Percentiles rank a stretch among this genome's conserved stretches.
These are phyloP conservation scores for Xanthoconium purpureum DNA, from an alignment of 768 basidiomycete genomes.

Conservation along the genomic window DNA sequence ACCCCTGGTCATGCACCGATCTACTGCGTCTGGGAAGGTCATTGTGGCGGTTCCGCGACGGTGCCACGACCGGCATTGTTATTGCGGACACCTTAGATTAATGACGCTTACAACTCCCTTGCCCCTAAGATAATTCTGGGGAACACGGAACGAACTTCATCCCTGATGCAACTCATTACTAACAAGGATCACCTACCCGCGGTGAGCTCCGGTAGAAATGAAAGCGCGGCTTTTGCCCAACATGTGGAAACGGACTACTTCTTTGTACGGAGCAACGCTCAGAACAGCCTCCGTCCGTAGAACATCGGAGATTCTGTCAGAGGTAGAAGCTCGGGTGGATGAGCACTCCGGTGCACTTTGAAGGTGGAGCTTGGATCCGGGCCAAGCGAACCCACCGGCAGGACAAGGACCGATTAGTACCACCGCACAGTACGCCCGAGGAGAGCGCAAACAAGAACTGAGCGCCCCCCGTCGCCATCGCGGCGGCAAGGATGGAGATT, in stretches of 20 bases:
- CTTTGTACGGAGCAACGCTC: neutral
- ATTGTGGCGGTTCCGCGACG: conserved; percentile 29
- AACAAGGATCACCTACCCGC: neutral
- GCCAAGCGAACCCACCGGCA: conserved; percentile 5
- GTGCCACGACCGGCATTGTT: conserved; percentile 21
- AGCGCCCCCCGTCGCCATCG: conserved; percentile 24
- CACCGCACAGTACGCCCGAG: conserved; percentile 21
- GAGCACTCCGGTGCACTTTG: conserved; percentile 9
- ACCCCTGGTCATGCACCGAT: conserved; percentile 25
- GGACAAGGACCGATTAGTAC: conserved; percentile 8
- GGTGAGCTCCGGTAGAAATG: conserved; percentile 5
- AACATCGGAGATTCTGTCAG: conserved; percentile 12
- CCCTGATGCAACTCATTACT: conserved; percentile 2
- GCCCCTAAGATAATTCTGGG: conserved; percentile 8
- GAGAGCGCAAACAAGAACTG: conserved; percentile 20
- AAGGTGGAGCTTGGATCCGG: conserved; percentile 5
- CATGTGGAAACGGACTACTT: neutral
- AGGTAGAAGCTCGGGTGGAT: conserved; percentile 1
- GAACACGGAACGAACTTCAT: conserved; percentile 1
- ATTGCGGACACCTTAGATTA: conserved; percentile 24
- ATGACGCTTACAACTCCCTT: conserved; percentile 12
- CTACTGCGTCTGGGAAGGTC: conserved; percentile 23
- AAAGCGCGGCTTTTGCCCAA: neutral
- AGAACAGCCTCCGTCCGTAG: conserved; percentile 8
- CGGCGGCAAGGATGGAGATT: conserved; percentile 24